phyloP scores from a whole-genome alignment of 2,329 filamentous ascomycete species.

The Stylonectria norvegica region DNA sequence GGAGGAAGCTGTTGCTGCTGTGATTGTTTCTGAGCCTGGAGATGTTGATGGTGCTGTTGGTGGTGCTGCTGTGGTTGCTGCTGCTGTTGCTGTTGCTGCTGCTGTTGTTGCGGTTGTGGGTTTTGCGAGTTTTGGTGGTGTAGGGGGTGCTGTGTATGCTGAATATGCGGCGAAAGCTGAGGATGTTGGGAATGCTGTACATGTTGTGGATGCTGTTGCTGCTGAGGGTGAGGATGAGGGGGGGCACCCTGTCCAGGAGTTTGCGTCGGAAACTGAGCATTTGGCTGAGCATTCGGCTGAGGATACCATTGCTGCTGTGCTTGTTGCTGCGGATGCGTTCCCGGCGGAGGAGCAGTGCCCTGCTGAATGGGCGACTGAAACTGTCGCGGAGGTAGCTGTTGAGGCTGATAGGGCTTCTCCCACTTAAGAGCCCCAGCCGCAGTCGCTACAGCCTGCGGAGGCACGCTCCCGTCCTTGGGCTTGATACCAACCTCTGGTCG shows the following conservation, averaged over 20 bases:
- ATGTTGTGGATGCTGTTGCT: constrained; percentile 17
- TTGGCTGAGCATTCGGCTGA: constrained; percentile 15
- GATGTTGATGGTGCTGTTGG: constrained; percentile 7
- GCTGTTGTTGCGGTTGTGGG: constrained; percentile 17
- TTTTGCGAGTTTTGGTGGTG: constrained; percentile 16
- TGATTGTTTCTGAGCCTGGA: constrained; percentile 8
- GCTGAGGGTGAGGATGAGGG: constrained; percentile 12
- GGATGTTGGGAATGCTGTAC: constrained; percentile 21
- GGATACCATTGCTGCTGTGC: constrained; percentile 7
- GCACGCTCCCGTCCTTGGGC: constrained; percentile 25
- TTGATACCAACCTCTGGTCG: constrained; percentile 33
- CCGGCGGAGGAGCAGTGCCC: constrained; percentile 17
- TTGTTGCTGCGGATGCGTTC: constrained; percentile 16
- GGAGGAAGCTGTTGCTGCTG: constrained; percentile 8
- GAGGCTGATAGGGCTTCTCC: constrained; percentile 42
- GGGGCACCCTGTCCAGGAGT: constrained; percentile 10
- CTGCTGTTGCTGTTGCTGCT: constrained; percentile 15
- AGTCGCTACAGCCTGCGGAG: constrained; percentile 21
- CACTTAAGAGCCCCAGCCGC: constrained; percentile 34
- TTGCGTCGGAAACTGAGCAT: constrained; percentile 20
- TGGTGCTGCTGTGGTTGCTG: constrained; percentile 13
- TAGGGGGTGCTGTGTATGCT: constrained; percentile 19
- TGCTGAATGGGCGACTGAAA: constrained; percentile 23
- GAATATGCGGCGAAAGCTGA: constrained; percentile 17
- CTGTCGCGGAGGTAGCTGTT: constrained; percentile 26